Evolutionary conservation across 345 rosid genomes (phyloP).

Genomic region (Alliaria petiolata): DNA sequence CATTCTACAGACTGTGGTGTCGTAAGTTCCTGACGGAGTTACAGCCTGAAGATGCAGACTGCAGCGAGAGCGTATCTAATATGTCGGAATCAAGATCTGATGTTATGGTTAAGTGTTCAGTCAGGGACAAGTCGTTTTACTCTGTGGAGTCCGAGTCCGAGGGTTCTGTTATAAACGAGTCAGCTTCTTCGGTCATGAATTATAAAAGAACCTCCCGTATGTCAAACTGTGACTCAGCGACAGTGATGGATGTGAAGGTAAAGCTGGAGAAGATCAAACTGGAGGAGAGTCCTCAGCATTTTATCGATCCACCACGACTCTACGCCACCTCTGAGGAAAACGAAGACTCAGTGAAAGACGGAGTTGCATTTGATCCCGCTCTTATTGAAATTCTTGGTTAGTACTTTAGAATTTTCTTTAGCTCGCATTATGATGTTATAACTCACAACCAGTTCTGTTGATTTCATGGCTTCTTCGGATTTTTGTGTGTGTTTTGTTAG

Average conservation of each 20-base stretch:
- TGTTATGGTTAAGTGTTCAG: conserved; percentile 28
- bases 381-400: conserved; percentile 51
- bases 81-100: conserved; percentile 31
- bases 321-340: conserved; percentile 47
- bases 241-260: conserved; percentile 26
- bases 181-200: conserved; percentile 70
- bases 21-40: conserved; percentile 39
- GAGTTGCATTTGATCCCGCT: conserved; percentile 38
- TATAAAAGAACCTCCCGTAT: conserved; percentile 28
- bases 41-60: conserved; percentile 35
- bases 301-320: conserved; percentile 29
- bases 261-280: conserved; percentile 3
- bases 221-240: conserved; percentile 13
- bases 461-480: background rate
- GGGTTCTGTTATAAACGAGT: conserved; percentile 32
- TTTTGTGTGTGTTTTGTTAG: conserved; percentile 22
- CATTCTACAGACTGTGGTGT: conserved; percentile 61
- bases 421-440: background rate
- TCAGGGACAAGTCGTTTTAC: conserved; percentile 27
- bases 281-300: conserved; percentile 16
- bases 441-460: background rate
- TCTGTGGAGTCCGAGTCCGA: conserved; percentile 34
- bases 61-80: conserved; percentile 25
- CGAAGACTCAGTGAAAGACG: conserved; percentile 36
- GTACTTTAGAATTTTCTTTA: conserved; percentile 22